Evolutionary conservation across 2,329 filamentous ascomycete species (phyloP).

Genomic region (Colletotrichum coccodes): DNA sequence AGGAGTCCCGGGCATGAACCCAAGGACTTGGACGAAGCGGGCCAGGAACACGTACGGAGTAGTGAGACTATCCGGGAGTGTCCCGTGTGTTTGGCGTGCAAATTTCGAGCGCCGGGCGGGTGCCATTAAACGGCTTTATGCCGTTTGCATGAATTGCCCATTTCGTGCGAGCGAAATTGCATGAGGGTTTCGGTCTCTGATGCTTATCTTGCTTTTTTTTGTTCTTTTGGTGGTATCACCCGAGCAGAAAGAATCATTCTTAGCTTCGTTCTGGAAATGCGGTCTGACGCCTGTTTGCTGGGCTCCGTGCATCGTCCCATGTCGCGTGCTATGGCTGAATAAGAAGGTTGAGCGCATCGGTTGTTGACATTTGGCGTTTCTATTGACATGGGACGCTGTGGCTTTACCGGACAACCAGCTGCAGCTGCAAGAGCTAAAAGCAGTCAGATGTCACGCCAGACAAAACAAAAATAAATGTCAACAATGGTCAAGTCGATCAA

Average conservation of each 20-base stretch:
- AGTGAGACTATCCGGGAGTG: constrained; percentile 9
- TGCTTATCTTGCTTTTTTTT: not conserved
- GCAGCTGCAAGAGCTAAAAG: not conserved
- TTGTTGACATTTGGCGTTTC: constrained; percentile 25
- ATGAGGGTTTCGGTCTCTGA: not conserved
- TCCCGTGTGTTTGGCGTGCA: not conserved
- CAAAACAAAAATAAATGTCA: not conserved
- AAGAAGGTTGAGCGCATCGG: not conserved
- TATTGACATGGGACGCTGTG: constrained; percentile 22
- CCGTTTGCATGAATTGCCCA: constrained; percentile 25
- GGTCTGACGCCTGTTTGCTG: constrained; percentile 15
- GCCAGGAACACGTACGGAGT: constrained; percentile 26
- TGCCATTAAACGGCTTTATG: constrained; percentile 19
- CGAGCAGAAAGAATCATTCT: not conserved
- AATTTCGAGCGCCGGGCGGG: not conserved
- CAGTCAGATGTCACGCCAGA: constrained; percentile 1
- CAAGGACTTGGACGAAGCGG: constrained; percentile 9
- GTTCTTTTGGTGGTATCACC: not conserved
- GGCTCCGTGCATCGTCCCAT: constrained; percentile 28
- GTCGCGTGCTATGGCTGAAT: constrained; percentile 20
- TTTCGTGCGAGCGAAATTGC: constrained; percentile 10
- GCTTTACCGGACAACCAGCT: constrained; percentile 29
- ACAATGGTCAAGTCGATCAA: not conserved
- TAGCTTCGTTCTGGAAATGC: constrained; percentile 3
- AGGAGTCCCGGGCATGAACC: not conserved